phyloP scores from a whole-genome alignment of 441 rosid species.

The Gossypium gossypioides region DNA sequence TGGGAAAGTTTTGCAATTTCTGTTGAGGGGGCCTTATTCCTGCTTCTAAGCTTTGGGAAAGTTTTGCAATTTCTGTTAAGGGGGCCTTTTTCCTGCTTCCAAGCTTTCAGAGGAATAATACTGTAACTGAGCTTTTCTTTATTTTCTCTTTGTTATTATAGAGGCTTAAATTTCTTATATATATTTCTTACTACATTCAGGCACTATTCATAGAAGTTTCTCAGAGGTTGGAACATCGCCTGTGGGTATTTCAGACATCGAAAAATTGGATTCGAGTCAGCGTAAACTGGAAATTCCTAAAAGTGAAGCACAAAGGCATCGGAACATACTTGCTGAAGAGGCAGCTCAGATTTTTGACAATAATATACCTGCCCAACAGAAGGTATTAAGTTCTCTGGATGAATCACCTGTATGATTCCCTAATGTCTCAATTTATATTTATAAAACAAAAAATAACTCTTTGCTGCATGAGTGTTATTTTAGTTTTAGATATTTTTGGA shows the following conservation, averaged over 20 bases:
- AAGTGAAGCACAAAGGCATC: slow-evolving; percentile 50
- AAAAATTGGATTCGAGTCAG: slow-evolving; percentile 32
- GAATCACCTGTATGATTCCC: neutral
- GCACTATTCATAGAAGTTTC: slow-evolving; percentile 25
- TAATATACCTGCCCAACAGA: slow-evolving; percentile 57
- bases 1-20: neutral
- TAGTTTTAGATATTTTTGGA: neutral
- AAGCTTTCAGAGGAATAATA: slow-evolving; percentile 1
- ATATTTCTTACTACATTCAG: slow-evolving; percentile 21
- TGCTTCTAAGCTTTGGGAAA: neutral
- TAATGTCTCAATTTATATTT: neutral
- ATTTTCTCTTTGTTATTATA: slow-evolving; percentile 5
- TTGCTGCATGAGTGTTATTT: neutral
- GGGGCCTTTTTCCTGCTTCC: neutral
- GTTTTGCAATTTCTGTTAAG: neutral
- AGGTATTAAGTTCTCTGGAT: slow-evolving; percentile 33
- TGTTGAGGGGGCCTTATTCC: neutral
- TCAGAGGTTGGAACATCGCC: slow-evolving; percentile 32
- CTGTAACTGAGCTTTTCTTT: neutral
- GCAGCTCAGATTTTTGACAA: slow-evolving; percentile 73
- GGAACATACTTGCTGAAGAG: slow-evolving; percentile 55
- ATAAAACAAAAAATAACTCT: neutral
- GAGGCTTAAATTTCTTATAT: slow-evolving; percentile 8
- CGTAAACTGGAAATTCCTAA: slow-evolving; percentile 58
- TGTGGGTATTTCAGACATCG: slow-evolving; percentile 26